Evolutionary conservation across 2,329 filamentous ascomycete species (phyloP), one percentile per base, ranked within the genome.

Genomic region (Colletotrichum sp.): DNA sequence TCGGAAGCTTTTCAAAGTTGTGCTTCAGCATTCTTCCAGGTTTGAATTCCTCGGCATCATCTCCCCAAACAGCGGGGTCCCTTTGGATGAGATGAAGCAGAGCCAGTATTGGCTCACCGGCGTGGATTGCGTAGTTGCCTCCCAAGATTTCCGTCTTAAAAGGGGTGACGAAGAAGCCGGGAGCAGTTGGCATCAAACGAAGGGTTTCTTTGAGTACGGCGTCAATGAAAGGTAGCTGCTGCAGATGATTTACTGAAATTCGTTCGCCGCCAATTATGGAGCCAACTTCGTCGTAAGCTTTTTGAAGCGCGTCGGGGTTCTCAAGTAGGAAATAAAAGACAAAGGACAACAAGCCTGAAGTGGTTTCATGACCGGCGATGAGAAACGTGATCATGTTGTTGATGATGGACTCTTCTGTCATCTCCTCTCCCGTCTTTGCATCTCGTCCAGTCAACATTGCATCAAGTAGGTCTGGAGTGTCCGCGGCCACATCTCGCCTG

Each of bases 1-100:
- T 44, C 1, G 52, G 52, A 57, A 57, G 24, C 24, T 26, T 26
- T 6, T 57, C 52, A 8, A 76, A 78, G 39, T 67, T 62, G 49
- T 72, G 59, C 7, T 82, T 78, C 63, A 86, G 86, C 90, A 93
- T 93, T 21, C 92, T 84, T 79, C 93, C 92, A 0, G 92, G 91
- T 60, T 84, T 86, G 82, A 92, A 93, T 55, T 89, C 86, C 5
- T 88, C 84, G 1, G 90, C 90, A 77, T 93, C 90, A 1, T 86
- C 84, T 2, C 91, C 91, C 65, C 85, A 93, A 1, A 92, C 88
- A 8, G 82, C 82, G 1, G 89, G 90, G 78, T 93, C 92, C 2
- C 85, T 86, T 36, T 92, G 91, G 26, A 89, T 81, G 64, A 87
- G 86, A 49, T 84, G 80, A 8, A 92, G 81, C 18, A 91, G 77